These are phyloP conservation scores for Lolium rigidum DNA, from an alignment of 176 grass and related monocot species.

Conservation along the genomic window DNA sequence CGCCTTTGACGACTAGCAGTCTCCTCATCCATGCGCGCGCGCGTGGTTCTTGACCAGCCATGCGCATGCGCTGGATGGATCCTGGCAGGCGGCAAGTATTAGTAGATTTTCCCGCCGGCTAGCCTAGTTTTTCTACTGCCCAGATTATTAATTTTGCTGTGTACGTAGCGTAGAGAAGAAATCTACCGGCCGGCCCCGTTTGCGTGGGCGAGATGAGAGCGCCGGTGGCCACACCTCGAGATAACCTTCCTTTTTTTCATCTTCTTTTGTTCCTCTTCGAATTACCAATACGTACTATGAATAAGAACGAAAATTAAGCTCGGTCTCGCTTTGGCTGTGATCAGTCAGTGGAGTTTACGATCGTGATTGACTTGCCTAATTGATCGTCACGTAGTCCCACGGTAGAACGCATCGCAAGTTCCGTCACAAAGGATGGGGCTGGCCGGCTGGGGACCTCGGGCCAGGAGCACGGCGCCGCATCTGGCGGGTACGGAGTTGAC, in stretches of 20 bases:
- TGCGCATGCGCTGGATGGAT: not conserved
- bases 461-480: not conserved
- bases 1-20: not conserved
- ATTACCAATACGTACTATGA: not conserved
- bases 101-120: constrained; percentile 34
- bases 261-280: not conserved
- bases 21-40: not conserved
- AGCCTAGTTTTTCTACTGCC: constrained; percentile 28
- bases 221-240: constrained; percentile 46
- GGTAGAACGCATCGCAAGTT: not conserved
- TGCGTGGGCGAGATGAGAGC: constrained; percentile 61
- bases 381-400: not conserved
- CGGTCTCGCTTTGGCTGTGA: not conserved
- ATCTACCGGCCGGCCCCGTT: constrained; percentile 56
- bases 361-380: not conserved
- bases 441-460: not conserved
- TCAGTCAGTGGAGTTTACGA: not conserved
- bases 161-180: constrained; percentile 42
- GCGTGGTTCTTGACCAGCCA: not conserved
- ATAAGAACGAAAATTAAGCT: not conserved
- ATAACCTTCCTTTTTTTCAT: not conserved
- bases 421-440: not conserved
- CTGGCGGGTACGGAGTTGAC: constrained; percentile 39
- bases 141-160: constrained; percentile 31
- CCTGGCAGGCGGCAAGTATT: constrained; percentile 17